Evolutionary conservation across 176 grass and related monocot genomes (phyloP), one percentile per base, ranked within the genome.

Genomic region (Pharus latifolius): DNA sequence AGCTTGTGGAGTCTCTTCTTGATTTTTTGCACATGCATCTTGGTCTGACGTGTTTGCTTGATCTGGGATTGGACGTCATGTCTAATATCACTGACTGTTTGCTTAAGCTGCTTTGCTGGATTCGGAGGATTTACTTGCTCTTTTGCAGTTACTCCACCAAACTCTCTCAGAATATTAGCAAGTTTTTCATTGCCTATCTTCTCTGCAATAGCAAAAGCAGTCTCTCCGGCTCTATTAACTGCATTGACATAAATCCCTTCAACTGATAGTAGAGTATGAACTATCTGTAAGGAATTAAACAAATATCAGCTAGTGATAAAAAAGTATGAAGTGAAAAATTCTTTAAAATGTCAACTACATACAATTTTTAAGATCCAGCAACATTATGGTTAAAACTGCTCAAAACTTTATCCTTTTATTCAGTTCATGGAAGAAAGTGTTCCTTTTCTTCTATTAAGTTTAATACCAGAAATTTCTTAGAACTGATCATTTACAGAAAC

Each of bases 21-120:
- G 58, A 97, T 97, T 67, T 92, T 97, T 37, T 97, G 73, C 28
- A 97, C 76, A 16, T 83, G 79, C 88, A 97, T 79, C 70, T 89
- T 88, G 1, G 93, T 97, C 80, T 92, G 93, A 43, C 49, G 88
- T 18, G 88, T 89, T 81, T 97, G 93, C 67, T 87, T 89, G 48
- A 97, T 76, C 74, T 92, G 89, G 59, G 83, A 92, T 71, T 92
- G 89, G 32, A 97, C 89, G 0, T 80, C 93, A 41, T 97, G 93
- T 60, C 75, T 97, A 60, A 97, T 97, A 53, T 97, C 93, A 0
- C 93, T 97, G 14, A 97, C 93, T 27, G 93, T 97, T 73, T 97
- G 74, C 71, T 97, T 97, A 46, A 97, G 86, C n/a, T 97, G 93
- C 56, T 92, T 97, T 73, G 80, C 77, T 55, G 93, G 60, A 67